Percentiles rank a stretch among this genome's conserved stretches.
These are phyloP conservation scores for Phellinidium pouzarii DNA, from an alignment of 1,284 basidiomycete species.

Conservation along the genomic window DNA sequence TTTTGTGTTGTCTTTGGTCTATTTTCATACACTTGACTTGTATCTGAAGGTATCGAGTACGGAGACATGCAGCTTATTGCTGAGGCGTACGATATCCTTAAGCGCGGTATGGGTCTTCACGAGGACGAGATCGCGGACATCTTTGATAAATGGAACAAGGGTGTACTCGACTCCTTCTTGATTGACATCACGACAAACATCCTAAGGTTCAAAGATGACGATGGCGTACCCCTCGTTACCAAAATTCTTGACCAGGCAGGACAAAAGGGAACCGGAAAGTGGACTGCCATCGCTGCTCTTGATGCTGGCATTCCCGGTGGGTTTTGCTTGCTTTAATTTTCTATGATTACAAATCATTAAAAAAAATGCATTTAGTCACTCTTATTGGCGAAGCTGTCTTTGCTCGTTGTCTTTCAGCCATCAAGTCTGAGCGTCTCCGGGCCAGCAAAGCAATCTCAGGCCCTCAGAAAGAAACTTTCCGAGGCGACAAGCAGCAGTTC, in stretches of 20 bases:
- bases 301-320: conserved; percentile 87
- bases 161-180: conserved; percentile 98
- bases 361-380: conserved; percentile 57
- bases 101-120: conserved; percentile 83
- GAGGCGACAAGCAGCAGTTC: conserved; percentile 98
- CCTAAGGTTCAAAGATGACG: conserved; percentile 93
- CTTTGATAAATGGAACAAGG: conserved; percentile 94
- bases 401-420: conserved; percentile 93
- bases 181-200: conserved; percentile 97
- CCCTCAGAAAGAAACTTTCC: conserved; percentile 89
- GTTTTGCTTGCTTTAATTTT: conserved; percentile 22
- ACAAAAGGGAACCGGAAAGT: conserved; percentile 99
- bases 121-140: conserved; percentile 88
- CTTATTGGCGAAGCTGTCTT: conserved; percentile 99
- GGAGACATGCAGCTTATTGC: conserved; percentile 99
- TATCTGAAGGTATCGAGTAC: conserved; percentile 83
- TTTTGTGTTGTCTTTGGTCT: too few relatives aligned
- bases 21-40: too few relatives aligned
- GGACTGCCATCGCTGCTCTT: conserved; percentile 98
- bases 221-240: conserved; percentile 83
- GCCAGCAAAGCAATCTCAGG: conserved; percentile 89
- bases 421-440: conserved; percentile 95
- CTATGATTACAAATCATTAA: not conserved
- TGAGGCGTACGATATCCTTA: conserved; percentile 98
- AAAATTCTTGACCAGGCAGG: conserved; percentile 97